Evolutionary conservation across 1,139 yeast genomes (phyloP), one percentile per base, ranked within the genome.

Genomic region (Zhuliangozyma blackwelliae): DNA sequence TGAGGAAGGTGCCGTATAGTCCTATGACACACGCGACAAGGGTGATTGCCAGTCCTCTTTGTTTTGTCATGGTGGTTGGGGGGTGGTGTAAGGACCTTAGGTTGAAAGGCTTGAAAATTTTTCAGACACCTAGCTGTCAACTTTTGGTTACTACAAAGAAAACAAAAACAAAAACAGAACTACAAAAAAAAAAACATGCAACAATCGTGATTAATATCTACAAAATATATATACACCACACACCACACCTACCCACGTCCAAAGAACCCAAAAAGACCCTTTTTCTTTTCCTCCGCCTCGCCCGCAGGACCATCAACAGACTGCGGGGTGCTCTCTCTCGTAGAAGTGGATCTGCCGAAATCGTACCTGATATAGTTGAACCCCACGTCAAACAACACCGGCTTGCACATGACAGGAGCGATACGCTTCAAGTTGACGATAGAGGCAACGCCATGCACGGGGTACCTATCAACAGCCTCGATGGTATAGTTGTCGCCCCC

Each of bases 311-410:
- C 48, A 3, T 49, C 58, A 5, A 46, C 51, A 6, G 44, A 39
- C 23, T 37, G 45, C 8, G 46, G 44, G 16, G 45, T 47, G 8
- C 41, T 38, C 27, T 25, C 12, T 10, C 27, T 9, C 7, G 27
- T 22, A 9, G 23, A 7, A 9, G 28, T 32, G 9, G 29, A 10
- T 33, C 31, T 39, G 27, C 26, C 28, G 26, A 34, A 35, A 31
- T 40, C 41, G 52, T 80, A 79, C 33, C 71, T 68, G 37, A 90
- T 75, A 53, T 86, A 89, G 57, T 89, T 89, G 65, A 70, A 89
- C 0, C 95, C 97, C 51, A 87, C 70, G 57, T 90, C 97, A 53
- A 88, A 90, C 51, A 89, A 74, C 7, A 89, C 95, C 1, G 97
- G 96, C 59, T 90, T 90, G 40, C 83, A 77, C 40, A 80, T 71